Evolutionary conservation across 345 rosid genomes (phyloP).

Genomic region (Arabidopsis arenosa): DNA sequence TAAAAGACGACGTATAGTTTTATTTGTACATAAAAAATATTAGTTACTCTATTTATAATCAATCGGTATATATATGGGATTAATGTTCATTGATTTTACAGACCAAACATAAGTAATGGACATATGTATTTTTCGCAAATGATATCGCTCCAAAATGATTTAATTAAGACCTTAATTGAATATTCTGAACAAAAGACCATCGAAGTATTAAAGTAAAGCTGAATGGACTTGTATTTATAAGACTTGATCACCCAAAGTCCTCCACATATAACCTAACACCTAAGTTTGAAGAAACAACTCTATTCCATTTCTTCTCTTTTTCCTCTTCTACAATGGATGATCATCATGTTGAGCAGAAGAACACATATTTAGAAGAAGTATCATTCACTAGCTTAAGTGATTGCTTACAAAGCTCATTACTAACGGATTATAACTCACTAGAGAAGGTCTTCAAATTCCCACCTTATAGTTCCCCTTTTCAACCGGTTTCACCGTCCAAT

Average conservation of each 20-base stretch:
- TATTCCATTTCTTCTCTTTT: conserved; percentile 10
- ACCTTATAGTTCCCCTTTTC: conserved; percentile 21
- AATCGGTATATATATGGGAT: background rate
- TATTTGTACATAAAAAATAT: background rate
- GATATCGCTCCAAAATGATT: background rate
- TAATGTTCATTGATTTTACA: background rate
- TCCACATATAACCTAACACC: conserved; percentile 43
- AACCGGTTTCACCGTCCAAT: conserved; percentile 28
- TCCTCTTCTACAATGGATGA: conserved; percentile 28
- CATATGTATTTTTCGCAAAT: background rate
- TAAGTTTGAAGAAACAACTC: conserved; percentile 13
- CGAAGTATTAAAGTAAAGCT: conserved; percentile 29
- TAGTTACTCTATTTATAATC: background rate
- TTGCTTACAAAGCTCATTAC: conserved; percentile 42
- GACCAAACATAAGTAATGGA: background rate
- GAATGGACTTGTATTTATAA: conserved; percentile 43
- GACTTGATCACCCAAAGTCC: conserved; percentile 45
- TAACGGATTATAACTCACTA: conserved; percentile 37
- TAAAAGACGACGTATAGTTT: background rate
- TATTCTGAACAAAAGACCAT: conserved; percentile 28
- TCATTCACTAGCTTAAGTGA: conserved; percentile 38
- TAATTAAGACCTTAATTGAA: background rate
- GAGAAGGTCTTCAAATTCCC: conserved; percentile 34
- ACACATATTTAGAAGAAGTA: conserved; percentile 32
- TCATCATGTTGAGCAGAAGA: conserved; percentile 20